phyloP scores from a whole-genome alignment of 495 filamentous ascomycete species.

The Penicillium bovifimosum region DNA sequence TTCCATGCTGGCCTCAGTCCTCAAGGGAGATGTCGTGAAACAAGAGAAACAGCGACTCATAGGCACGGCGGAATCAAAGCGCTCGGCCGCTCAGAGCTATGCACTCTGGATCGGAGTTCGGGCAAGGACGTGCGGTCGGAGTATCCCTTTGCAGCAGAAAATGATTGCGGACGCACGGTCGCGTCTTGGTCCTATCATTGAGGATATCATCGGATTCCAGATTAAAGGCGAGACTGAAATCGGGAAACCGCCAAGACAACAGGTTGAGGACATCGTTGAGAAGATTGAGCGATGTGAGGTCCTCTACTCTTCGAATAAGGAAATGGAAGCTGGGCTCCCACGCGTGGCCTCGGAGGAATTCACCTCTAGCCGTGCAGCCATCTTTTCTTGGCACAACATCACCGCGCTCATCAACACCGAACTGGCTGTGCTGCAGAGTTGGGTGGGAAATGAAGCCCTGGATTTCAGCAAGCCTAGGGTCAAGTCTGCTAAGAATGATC shows the following conservation, averaged over 20 bases:
- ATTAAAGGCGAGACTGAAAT: constrained; percentile 91
- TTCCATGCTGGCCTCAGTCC: constrained; percentile 89
- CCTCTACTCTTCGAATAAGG: constrained; percentile 73
- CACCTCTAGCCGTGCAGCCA: constrained; percentile 71
- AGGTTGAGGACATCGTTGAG: constrained; percentile 81
- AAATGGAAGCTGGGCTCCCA: constrained; percentile 66
- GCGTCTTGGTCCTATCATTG: constrained; percentile 63
- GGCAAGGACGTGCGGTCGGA: constrained; percentile 74
- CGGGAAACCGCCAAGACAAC: constrained; percentile 76
- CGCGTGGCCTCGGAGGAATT: constrained; percentile 68
- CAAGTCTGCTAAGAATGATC: constrained; percentile 49
- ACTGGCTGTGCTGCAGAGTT: constrained; percentile 80
- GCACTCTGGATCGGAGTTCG: constrained; percentile 90
- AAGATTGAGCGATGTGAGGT: constrained; percentile 83
- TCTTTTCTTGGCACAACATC: constrained; percentile 95
- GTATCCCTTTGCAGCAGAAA: constrained; percentile 72
- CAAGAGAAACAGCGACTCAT: constrained; percentile 96
- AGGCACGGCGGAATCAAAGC: constrained; percentile 71
- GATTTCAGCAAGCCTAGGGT: constrained; percentile 68
- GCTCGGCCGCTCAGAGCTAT: constrained; percentile 63
- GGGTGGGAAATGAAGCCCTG: constrained; percentile 94
- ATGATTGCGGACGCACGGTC: constrained; percentile 75
- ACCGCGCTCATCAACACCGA: constrained; percentile 97
- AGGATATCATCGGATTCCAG: constrained; percentile 85
- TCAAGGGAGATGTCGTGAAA: constrained; percentile 94